Base-by-base conservation (phyloP, 495 filamentous ascomycete genomes). In the Xylaria sp. region DNA sequence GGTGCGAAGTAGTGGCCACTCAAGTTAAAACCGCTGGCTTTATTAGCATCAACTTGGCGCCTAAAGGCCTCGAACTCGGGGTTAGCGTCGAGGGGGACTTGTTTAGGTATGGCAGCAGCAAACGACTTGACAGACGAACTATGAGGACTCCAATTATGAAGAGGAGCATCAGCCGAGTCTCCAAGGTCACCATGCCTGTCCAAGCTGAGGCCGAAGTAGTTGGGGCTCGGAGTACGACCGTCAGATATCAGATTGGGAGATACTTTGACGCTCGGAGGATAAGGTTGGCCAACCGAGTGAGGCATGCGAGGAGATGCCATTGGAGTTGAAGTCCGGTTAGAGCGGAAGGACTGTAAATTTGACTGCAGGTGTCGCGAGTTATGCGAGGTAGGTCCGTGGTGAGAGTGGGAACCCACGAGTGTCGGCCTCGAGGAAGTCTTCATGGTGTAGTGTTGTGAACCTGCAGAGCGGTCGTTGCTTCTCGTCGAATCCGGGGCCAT, bases 161-260 rank as follows among this genome's bases (percentile, higher is more conserved):
- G 88, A 9, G 89, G 84, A 24, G 89, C 81, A 52, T 85, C 82
- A 59, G 84, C 85, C 2, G 91, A 91, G 61, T 89, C 85, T 65
- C 87, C 83, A n/a, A 86, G 79, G 72, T 92, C 90, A 58, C 75
- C 83, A 33, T 61, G 67, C 29, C 80, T 83, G 52, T 95, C 91
- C 64, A 92, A 81, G 37, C 85, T 82, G 59, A 96, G 85, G 57
- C 90, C 91, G 73, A 97, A 97, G 80, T 97, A 97, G 77, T 91
- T 93, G 24, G 93, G 91, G 76, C 91, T 93, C 24, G 90, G 78
- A 7, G 85, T 80, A 40, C 83, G 80, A 55, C 76, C 79, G 50
- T 85, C 83, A 11, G 73, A 78, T 61, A 73, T 53, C 17, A 59
- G 72, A 80, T 82, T 68, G 65, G 77, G 77, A n/a, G 80, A 81